Base-by-base conservation (phyloP, 208 protist genomes). In the Strigomonas culicis region DNA sequence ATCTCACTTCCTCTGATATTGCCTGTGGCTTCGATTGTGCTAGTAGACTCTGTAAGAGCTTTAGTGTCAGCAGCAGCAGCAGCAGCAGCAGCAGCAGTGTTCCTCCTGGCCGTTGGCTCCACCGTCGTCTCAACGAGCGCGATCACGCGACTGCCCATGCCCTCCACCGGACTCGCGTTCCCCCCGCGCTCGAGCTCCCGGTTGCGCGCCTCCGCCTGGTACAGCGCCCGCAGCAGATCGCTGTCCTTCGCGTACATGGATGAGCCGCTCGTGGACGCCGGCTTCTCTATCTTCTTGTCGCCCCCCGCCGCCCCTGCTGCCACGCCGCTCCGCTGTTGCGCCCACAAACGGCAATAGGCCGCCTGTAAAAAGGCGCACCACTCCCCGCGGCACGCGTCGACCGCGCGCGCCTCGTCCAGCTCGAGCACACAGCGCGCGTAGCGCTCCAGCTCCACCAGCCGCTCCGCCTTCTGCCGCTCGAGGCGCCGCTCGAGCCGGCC, bases 181-280 rank as follows among this genome's bases (percentile, higher is more conserved):
- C 2, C 21, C 21, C 25, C 19, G 15, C 11, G 27, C 64, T 92
- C 81, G 27, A 92, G 63, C 28, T 75, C 39, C 4, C 46, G 55
- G 24, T 84, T 74, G 17, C 77, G 78, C 7, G 47, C 41, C 71
- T 92, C 85, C 10, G 85, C 76, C 25, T 59, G 59, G n/a, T 75
- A 70, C 60, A 92, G 47, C 1, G 77, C 72, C 10, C 79, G 79
- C 39, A 92, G 68, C 24, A 92, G 69, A 47, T 92, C 81, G 67
- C 85, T 92, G 46, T 92, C 85, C 7, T 70, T 68, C 32, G 80
- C 80, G n/a, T 80, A 68, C 32, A 39, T 4, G 31, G 27, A 0
- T 31, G 13, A 15, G 63, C 11, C 11, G 34, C 47, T 6, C 32
- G 24, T 17, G 49, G 25, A 0, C 41, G 41, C 41, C 19, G 19